Percentiles rank a stretch among this genome's conserved stretches.
Evolutionary conservation across 345 rosid species (phyloP).

Genomic region (Balakata baccata): DNA sequence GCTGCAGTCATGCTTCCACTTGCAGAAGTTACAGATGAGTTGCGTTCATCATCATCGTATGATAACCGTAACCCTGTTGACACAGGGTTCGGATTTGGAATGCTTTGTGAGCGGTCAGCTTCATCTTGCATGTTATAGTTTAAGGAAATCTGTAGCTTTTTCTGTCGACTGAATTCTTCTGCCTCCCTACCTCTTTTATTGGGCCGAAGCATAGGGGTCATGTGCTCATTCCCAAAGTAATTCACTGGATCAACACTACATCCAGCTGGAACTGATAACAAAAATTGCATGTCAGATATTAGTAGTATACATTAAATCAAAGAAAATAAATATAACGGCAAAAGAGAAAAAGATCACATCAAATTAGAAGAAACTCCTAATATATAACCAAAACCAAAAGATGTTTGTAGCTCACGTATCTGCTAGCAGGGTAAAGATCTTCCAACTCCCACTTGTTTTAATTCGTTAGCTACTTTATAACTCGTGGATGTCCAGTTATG

Average conservation of each 20-base stretch:
- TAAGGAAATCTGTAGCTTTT: slow-evolving; percentile 67
- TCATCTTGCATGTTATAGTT: slow-evolving; percentile 55
- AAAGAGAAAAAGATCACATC: background rate
- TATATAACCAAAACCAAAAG: background rate
- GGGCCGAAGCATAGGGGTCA: slow-evolving; percentile 45
- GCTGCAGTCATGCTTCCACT: slow-evolving; percentile 61
- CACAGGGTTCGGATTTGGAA: slow-evolving; percentile 54
- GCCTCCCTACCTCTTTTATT: slow-evolving; percentile 53
- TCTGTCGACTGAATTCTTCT: slow-evolving; percentile 55
- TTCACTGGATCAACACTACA: slow-evolving; percentile 61
- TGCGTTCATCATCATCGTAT: slow-evolving; percentile 70
- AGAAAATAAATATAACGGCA: background rate
- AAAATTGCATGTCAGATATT: slow-evolving; percentile 13
- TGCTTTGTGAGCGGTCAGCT: slow-evolving; percentile 45
- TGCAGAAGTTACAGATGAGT: slow-evolving; percentile 71
- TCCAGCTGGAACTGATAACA: slow-evolving; percentile 47
- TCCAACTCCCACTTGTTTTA: background rate
- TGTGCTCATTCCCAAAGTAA: slow-evolving; percentile 58
- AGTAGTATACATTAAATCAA: background rate
- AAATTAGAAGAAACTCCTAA: background rate
- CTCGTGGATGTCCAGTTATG: background rate
- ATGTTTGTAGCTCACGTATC: background rate
- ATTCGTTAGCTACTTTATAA: background rate
- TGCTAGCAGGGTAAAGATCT: background rate
- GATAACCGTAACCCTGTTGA: slow-evolving; percentile 86